Base-by-base conservation (phyloP, 257 asterid genomes). In the Capsicum baccatum region DNA sequence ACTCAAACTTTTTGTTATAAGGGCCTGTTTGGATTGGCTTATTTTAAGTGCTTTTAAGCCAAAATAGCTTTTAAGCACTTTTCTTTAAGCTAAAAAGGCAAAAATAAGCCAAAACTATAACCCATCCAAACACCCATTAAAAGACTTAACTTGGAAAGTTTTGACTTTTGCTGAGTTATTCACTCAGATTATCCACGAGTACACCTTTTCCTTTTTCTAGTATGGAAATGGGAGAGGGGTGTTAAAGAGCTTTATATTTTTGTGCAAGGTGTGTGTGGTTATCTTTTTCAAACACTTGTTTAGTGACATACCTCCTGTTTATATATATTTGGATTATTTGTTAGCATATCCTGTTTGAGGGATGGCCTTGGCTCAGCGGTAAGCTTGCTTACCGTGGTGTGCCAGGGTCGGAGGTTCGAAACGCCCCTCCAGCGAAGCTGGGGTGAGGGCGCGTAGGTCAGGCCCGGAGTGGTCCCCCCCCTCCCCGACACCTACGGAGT, bases 281-380 rank as follows among this genome's bases (percentile, higher is more conserved):
- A 76, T 76, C 17, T 52, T 52, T 39, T 52, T 54, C 63, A 26
- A 26, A 14, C 64, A 52, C 3, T 1, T 21, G 17, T 76, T 76
- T 76, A 52, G 60, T 8, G 64, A 21, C 26, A 14, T 35, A 26
- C 81, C 63, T 76, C 13, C 47, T 64, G 47, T 33, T 4, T 39
- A 39, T 39, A 39, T 39, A 39, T 39, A 39, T 39, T 26, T 44
- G 47, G 71, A 10, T 58, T 76, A 44, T 55, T 56, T 68, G 66
- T 79, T 50, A 54, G 52, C 60, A 9, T 21, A 48, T 79, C 64
- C 63, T 59, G 13, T 52, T 58, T 83, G n/a, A n/a, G n/a, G n/a
- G n/a, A n/a, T n/a, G n/a, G n/a, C n/a, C n/a, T n/a, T n/a, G n/a
- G n/a, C n/a, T n/a, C n/a, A n/a, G n/a, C n/a, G n/a, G n/a, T n/a